Conservation (phyloP, 2,329 filamentous ascomycete species). For the Colletotrichum falcatum region DNA sequence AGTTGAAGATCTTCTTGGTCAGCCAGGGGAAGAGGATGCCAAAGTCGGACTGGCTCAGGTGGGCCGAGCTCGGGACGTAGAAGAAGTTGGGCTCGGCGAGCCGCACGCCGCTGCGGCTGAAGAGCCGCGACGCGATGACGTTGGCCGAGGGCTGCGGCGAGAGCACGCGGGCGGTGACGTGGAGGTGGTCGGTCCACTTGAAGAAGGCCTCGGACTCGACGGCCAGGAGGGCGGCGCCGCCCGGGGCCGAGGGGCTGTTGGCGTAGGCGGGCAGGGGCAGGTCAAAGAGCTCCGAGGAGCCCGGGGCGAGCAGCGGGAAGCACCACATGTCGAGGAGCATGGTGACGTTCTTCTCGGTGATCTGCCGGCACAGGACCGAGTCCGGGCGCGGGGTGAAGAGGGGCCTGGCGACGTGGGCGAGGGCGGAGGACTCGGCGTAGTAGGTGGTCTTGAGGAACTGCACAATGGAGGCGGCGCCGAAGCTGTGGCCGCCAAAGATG, state of each 20-base stretch:
- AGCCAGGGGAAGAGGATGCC: conserved; percentile 83
- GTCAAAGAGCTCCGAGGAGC: conserved; percentile 73
- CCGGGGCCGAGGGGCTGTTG: conserved; percentile 60
- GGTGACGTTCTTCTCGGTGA: conserved; percentile 74
- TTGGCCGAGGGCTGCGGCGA: conserved; percentile 64
- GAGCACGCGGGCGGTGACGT: conserved; percentile 74
- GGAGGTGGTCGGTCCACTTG: conserved; percentile 81
- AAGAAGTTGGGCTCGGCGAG: conserved; percentile 75
- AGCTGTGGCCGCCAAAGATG: conserved; percentile 83
- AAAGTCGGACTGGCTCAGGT: conserved; percentile 87
- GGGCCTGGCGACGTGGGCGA: conserved; percentile 63
- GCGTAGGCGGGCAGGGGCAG: conserved; percentile 79
- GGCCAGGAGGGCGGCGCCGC: conserved; percentile 72
- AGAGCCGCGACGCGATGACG: conserved; percentile 55
- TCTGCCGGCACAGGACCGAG: conserved; percentile 71
- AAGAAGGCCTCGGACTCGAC: conserved; percentile 82
- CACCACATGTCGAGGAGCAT: conserved; percentile 86
- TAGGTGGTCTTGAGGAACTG: conserved; percentile 86
- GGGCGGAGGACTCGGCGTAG: conserved; percentile 66
- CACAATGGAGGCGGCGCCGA: conserved; percentile 79
- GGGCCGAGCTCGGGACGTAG: conserved; percentile 79
- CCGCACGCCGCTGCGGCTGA: conserved; percentile 55
- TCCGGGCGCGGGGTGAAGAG: conserved; percentile 70
- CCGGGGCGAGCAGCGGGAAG: conserved; percentile 74
- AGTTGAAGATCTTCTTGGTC: conserved; percentile 68